Base-by-base conservation (phyloP, 495 filamentous ascomycete genomes). In the Annulohypoxylon nitens region DNA sequence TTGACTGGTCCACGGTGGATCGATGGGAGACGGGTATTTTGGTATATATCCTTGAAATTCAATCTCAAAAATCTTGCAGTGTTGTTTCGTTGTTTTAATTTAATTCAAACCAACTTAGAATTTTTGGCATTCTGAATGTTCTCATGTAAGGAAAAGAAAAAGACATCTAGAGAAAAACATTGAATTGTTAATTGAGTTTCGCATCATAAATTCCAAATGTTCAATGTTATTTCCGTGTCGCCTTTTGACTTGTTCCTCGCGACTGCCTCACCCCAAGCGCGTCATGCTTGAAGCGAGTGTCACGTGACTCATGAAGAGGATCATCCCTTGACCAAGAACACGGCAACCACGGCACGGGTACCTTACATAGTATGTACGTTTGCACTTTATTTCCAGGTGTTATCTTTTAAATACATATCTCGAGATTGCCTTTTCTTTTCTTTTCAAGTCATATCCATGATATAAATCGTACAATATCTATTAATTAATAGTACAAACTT, bases 201-300 rank as follows among this genome's bases (percentile, higher is more conserved):
- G 36, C 59, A 33, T 50, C 4, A 30, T 30, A 30, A 30, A 30
- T 30, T 30, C 30, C 30, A 30, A 30, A 30, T 30, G 36, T 43
- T 14, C 12, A 43, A 14, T 43, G 20, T 53, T 25, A 12, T 36
- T 57, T 57, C 30, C 11, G 53, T 34, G 30, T 26, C 26, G n/a
- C 26, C 18, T 43, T 23, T 60, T 60, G 18, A n/a, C 57, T 34
- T 43, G 18, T 25, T 7, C 9, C 10, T 60, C 57, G 57, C 57
- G 57, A 41, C 64, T 67, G 18, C 58, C 36, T 59, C 50, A 43
- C 34, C 61, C 63, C n/a, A 59, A 54, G 50, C 70, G 70, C 70
- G 70, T 73, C 50, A 67, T 54, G 58, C 64, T 34, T 59, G 59
- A 58, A 61, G 60, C 20, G 8, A 9, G 26, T 18, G 12, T 34